Conservation (phyloP, 768 basidiomycete species). For the Termitomyces sp. region DNA sequence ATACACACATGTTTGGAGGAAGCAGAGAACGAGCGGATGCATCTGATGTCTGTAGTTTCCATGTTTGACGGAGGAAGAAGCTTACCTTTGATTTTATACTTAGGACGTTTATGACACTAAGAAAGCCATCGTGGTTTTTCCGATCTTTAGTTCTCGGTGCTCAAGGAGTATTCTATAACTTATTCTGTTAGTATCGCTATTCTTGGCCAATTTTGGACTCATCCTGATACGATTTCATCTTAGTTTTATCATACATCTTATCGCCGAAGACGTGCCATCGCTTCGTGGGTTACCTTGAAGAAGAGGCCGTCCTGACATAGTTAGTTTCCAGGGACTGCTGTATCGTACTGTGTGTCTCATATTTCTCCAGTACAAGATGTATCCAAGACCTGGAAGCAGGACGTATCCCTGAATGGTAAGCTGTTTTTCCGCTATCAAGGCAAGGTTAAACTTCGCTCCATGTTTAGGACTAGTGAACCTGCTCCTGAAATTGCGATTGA, state of each 20-base stretch:
- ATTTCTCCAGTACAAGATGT: constrained; percentile 55
- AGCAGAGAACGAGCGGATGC: constrained; percentile 97
- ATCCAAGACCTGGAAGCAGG: constrained; percentile 82
- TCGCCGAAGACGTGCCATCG: constrained; percentile 78
- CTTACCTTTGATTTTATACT: background rate
- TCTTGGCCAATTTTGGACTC: constrained; percentile 7
- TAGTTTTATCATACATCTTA: constrained; percentile 74
- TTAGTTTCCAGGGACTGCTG: constrained; percentile 27
- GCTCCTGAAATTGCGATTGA: constrained; percentile 91
- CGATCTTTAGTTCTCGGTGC: constrained; percentile 80
- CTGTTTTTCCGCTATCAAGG: constrained; percentile 1
- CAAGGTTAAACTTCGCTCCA: background rate
- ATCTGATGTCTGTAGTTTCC: constrained; percentile 59
- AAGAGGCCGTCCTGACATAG: constrained; percentile 95
- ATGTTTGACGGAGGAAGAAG: background rate
- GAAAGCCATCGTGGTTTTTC: constrained; percentile 75
- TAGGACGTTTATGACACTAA: constrained; percentile 94
- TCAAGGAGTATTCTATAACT: constrained; percentile 88
- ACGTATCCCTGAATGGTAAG: constrained; percentile 73
- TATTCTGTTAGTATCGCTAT: constrained; percentile 59
- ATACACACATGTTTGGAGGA: constrained; percentile 92
- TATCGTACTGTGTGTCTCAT: constrained; percentile 3
- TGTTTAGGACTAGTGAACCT: constrained; percentile 51
- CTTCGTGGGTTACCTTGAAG: constrained; percentile 89
- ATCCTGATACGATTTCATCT: constrained; percentile 6